phyloP scores from a whole-genome alignment of 768 basidiomycete species.

The Lenzites betulinus region DNA sequence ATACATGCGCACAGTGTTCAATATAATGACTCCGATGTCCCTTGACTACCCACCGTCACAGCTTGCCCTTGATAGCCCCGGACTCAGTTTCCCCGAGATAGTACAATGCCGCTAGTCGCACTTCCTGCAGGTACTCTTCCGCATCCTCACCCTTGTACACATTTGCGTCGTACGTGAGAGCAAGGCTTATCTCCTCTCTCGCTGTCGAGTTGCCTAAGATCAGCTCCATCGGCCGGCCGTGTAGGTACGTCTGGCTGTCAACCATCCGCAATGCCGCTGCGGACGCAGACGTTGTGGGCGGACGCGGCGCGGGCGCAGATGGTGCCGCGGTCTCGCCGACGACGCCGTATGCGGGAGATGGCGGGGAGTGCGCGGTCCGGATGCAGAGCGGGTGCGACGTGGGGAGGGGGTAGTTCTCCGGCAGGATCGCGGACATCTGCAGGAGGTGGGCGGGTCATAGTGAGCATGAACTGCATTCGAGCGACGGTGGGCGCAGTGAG shows the following conservation, averaged over 20 bases:
- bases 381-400: constrained; percentile 9
- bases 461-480: not conserved
- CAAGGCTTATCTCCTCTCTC: constrained; percentile 36
- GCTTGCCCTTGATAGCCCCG: not conserved
- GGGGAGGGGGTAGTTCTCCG: constrained; percentile 24
- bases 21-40: too few species aligned
- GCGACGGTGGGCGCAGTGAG: not conserved
- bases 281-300: not conserved
- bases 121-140: constrained; percentile 51
- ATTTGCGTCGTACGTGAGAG: constrained; percentile 45
- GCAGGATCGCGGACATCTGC: constrained; percentile 16
- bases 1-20: too few species aligned
- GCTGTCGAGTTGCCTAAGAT: constrained; percentile 47
- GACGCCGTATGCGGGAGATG: constrained; percentile 10
- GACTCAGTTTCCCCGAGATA: constrained; percentile 29
- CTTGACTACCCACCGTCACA: not conserved
- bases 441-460: not conserved
- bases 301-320: not conserved
- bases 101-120: constrained; percentile 36
- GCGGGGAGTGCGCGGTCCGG: not conserved
- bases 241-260: constrained; percentile 30
- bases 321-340: not conserved
- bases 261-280: constrained; percentile 19
- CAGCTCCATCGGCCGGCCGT: constrained; percentile 47
- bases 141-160: constrained; percentile 45